Conservation (phyloP, 768 basidiomycete genomes). For the Chiua virens region DNA sequence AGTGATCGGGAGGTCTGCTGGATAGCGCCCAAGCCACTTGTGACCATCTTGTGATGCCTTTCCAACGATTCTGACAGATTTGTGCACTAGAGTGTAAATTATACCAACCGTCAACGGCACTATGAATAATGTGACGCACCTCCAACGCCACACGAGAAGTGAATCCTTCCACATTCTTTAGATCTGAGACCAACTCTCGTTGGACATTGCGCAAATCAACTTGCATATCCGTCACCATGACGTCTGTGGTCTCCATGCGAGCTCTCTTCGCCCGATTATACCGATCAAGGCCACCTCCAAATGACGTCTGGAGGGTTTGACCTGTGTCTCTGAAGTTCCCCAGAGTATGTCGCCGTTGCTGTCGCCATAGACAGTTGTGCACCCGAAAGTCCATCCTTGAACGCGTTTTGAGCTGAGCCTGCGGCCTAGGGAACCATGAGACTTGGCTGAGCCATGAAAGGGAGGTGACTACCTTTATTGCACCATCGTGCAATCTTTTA, state of each 20-base stretch:
- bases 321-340: constrained; percentile 51
- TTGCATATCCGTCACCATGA: constrained; percentile 49
- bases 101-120: not conserved
- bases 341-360: constrained; percentile 51
- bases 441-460: not conserved
- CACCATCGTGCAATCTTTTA: constrained; percentile 56
- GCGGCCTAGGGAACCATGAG: constrained; percentile 39
- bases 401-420: constrained; percentile 36
- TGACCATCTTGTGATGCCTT: constrained; percentile 43
- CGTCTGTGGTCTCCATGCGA: constrained; percentile 57
- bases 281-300: constrained; percentile 58
- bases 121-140: constrained; percentile 37
- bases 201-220: constrained; percentile 53
- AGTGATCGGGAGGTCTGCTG: constrained; percentile 52
- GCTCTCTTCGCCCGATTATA: constrained; percentile 64
- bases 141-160: constrained; percentile 46
- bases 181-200: constrained; percentile 48
- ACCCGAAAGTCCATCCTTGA: constrained; percentile 44
- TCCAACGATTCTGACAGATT: constrained; percentile 41
- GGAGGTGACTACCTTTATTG: constrained; percentile 50
- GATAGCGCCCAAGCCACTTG: constrained; percentile 46
- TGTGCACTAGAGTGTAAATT: constrained; percentile 37
- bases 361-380: constrained; percentile 45
- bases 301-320: constrained; percentile 43
- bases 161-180: constrained; percentile 46